A percentile compares a stretch with the other conserved stretches of the same genome.
Conservation (phyloP, 768 basidiomycete species). For the Hirschioporus abietinus region DNA sequence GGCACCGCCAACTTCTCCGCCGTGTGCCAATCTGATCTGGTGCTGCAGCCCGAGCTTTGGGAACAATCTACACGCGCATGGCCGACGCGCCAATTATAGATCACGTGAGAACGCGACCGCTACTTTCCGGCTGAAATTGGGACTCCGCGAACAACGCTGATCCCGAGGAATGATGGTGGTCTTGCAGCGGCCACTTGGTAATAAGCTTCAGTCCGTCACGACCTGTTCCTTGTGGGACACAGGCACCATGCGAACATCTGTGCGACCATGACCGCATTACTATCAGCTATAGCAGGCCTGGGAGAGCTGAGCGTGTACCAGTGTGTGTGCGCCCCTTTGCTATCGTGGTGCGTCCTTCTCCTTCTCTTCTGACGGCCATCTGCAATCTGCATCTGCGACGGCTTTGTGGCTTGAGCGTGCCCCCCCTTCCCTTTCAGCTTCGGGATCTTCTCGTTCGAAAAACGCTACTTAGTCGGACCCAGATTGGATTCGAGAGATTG, state of each 20-base stretch:
- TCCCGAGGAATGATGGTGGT: not conserved
- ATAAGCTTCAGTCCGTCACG: too few species aligned
- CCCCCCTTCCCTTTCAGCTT: not conserved
- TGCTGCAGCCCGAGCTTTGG: not conserved
- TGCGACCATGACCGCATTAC: not conserved
- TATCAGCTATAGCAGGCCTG: constrained; percentile 1
- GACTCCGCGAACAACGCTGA: not conserved
- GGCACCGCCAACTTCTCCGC: too few species aligned
- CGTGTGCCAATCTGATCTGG: not conserved
- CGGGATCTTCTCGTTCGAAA: not conserved
- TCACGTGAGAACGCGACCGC: not conserved
- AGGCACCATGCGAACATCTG: not conserved
- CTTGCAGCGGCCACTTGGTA: too few species aligned
- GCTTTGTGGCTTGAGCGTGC: not conserved
- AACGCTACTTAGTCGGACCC: too few species aligned
- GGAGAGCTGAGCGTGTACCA: not conserved
- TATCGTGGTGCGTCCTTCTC: constrained; percentile 16
- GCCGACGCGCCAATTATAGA: not conserved
- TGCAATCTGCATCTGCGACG: not conserved
- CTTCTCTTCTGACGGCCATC: constrained; percentile 22
- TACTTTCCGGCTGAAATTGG: not conserved
- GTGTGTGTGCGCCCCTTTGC: constrained; percentile 12
- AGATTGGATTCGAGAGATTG: not conserved
- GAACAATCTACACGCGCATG: not conserved
- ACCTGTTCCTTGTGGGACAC: not conserved